Evolutionary conservation across 1,284 basidiomycete species (phyloP), one percentile per base, ranked within the genome.

Genomic region (Cystobasidium sp.): DNA sequence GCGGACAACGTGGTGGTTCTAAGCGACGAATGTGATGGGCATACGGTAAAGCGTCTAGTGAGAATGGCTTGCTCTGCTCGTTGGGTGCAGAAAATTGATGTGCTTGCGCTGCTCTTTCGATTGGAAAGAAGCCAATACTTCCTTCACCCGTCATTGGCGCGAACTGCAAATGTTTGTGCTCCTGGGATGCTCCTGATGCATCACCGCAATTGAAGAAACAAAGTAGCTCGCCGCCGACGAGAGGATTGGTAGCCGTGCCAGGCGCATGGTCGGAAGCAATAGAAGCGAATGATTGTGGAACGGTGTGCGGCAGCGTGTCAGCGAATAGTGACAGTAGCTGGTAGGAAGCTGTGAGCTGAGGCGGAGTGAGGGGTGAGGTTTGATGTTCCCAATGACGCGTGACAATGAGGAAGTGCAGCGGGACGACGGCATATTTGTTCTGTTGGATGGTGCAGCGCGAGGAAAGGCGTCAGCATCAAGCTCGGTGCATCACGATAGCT

Each of bases 391-490:
- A 80, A 3, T 78, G 75, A 39, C 78, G 79, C 0, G 80, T 80
- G 1, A 80, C 80, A 37, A 80, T 70, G 7, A 80, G 75, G 65
- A 80, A 80, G 58, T 80, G 80, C 14, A 78, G 74, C 2, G 80
- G 79, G 0, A 77, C 77, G 5, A 80, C 78, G 68, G 79, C 80
- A 68, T 77, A 80, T 74, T 80, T 80, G 78, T 80, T 80, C 70
- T 73, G 62, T 37, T 59, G 22, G 41, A 64, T 24, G 9, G 18
- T 39, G 22, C 31, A 16, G 31, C 10, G 22, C 22, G 31, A 56
- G 14, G 31, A 16, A 24, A 20, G 18, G 43, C 20, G 44, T 63
- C 44, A 63, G 61, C 43, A 22, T 20, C 14, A 18, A 1, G 6
- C 16, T 18, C 16, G 39, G 12, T 31, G 31, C 31, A 31, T 31